A percentile compares a stretch with the other conserved stretches of the same genome.
Conservation (phyloP, 73 alveolate genomes). For the Paramecium primaurelia region DNA sequence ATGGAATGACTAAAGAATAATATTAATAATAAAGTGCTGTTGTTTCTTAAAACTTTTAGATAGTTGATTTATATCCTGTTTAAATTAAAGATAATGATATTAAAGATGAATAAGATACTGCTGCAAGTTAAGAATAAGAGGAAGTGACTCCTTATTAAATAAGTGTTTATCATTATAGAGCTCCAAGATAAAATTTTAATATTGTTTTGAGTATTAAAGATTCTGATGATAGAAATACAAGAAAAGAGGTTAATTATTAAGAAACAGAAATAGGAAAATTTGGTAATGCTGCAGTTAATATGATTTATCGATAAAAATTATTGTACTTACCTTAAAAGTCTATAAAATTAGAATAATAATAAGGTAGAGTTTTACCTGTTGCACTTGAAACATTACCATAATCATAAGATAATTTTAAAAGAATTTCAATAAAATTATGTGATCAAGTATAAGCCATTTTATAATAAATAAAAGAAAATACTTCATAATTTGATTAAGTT, state of each 20-base stretch:
- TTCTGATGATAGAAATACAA: conserved; percentile 7
- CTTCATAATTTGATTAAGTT: neutral
- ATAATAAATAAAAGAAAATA: neutral
- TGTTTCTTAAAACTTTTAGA: neutral
- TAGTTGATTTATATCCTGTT: neutral
- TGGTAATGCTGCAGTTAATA: neutral
- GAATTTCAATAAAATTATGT: neutral
- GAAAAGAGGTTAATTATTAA: neutral
- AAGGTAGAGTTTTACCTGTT: neutral
- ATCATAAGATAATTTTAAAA: neutral
- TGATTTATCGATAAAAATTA: neutral
- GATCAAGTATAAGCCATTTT: neutral
- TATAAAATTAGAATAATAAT: neutral
- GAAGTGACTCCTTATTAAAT: neutral
- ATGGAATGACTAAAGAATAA: neutral
- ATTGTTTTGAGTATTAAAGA: neutral
- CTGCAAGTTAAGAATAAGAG: neutral
- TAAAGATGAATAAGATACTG: neutral
- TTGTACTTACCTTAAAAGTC: neutral
- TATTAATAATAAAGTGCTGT: neutral
- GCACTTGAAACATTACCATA: neutral
- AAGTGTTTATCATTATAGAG: neutral
- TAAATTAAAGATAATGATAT: neutral
- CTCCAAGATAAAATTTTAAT: neutral
- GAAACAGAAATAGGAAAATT: conserved; percentile 2